Evolutionary conservation across 306 rosid species (phyloP).

Genomic region (Boehmeria nivea): DNA sequence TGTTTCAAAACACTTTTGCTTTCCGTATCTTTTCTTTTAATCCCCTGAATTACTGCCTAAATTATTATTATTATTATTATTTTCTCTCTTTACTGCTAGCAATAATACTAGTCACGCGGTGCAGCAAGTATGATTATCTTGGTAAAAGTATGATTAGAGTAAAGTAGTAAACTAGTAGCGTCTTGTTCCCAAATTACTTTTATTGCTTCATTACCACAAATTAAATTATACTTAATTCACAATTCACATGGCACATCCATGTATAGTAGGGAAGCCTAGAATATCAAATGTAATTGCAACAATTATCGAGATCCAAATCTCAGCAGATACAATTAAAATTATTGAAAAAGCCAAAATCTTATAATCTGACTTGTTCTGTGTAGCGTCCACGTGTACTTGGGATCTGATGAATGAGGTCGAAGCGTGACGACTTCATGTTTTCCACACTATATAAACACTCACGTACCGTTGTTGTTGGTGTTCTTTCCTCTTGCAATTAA

Average conservation of each 20-base stretch:
- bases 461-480: too few species aligned
- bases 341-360: not conserved
- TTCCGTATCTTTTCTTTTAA: not conserved
- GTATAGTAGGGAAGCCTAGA: not conserved
- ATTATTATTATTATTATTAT: too few species aligned
- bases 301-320: slow-evolving; percentile 5
- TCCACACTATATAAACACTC: too few species aligned
- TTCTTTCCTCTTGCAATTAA: too few species aligned
- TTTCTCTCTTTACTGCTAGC: too few species aligned
- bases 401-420: not conserved
- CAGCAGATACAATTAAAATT: not conserved
- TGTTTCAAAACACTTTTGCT: not conserved
- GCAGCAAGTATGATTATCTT: too few species aligned
- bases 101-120: too few species aligned
- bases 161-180: too few species aligned
- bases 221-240: not conserved
- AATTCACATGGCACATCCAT: not conserved
- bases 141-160: too few species aligned
- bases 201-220: too few species aligned
- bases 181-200: too few species aligned
- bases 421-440: too few species aligned
- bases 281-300: not conserved
- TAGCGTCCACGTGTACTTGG: slow-evolving; percentile 2
- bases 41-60: not conserved
- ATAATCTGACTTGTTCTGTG: slow-evolving; percentile 1